These are phyloP conservation scores for Stylosanthes scabra DNA, from an alignment of 331 rosid genomes.

Conservation along the genomic window DNA sequence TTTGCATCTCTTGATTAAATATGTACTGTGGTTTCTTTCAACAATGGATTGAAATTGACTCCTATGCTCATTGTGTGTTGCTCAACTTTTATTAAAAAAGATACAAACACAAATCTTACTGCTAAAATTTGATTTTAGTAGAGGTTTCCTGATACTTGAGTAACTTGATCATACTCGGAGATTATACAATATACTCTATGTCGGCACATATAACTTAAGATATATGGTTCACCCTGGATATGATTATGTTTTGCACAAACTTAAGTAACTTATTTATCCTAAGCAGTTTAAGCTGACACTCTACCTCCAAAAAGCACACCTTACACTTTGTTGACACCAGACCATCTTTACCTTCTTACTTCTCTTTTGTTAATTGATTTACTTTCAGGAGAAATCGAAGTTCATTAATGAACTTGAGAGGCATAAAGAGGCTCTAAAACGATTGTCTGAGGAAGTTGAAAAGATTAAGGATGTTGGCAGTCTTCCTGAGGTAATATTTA, in stretches of 20 bases:
- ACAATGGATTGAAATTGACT: background rate
- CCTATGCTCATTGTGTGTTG: background rate
- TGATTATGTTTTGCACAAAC: no score
- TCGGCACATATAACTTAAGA: no score
- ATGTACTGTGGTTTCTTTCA: background rate
- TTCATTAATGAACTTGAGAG: slow-evolving; percentile 75
- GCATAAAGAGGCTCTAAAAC: slow-evolving; percentile 69
- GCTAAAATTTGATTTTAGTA: background rate
- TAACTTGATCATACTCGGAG: no score
- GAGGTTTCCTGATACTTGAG: no score
- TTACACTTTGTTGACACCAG: no score
- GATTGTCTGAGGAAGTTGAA: slow-evolving; percentile 72
- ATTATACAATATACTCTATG: no score
- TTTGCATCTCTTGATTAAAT: background rate
- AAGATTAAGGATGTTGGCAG: slow-evolving; percentile 65
- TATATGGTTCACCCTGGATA: no score
- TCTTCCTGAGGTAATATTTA: slow-evolving; percentile 78
- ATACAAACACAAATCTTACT: background rate
- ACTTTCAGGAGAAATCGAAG: slow-evolving; percentile 76
- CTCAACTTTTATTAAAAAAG: no score
- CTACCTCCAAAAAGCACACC: no score
- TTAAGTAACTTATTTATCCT: no score
- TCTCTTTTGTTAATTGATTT: slow-evolving; percentile 7
- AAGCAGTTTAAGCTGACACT: no score
- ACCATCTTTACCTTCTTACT: background rate